Evolutionary conservation across 139 green algal genomes (phyloP).

Genomic region (Trebouxia sp.): DNA sequence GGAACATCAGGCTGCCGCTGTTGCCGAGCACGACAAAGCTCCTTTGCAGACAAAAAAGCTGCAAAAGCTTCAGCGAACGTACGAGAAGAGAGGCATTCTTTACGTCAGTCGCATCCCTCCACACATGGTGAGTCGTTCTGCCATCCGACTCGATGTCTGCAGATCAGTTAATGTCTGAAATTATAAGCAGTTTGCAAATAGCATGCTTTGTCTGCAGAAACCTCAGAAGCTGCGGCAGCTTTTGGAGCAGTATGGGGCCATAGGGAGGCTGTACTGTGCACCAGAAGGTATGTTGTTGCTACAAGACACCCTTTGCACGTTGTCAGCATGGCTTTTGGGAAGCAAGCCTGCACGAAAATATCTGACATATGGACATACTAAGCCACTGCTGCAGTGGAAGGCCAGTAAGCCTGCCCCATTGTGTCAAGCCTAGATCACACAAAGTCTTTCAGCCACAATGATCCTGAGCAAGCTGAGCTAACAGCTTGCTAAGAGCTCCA

Average conservation of each 20-base stretch:
- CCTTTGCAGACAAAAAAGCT: constrained; percentile 40
- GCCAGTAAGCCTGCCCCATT: background rate
- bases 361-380: background rate
- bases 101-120: constrained; percentile 83
- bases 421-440: no score
- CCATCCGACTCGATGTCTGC: no score
- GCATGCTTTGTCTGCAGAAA: constrained; percentile 59
- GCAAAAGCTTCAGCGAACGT: constrained; percentile 50
- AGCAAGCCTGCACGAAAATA: no score
- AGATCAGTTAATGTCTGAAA: background rate
- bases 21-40: background rate
- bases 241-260: constrained; percentile 74
- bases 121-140: constrained; percentile 59
- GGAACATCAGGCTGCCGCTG: no score
- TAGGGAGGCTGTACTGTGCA: constrained; percentile 86
- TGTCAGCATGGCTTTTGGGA: no score
- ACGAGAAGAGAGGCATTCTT: constrained; percentile 69
- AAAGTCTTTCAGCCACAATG: no score
- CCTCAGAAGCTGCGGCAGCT: constrained; percentile 89
- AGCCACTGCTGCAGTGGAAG: background rate
- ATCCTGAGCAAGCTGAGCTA: no score
- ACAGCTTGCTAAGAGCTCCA: no score
- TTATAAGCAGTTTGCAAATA: background rate
- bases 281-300: constrained; percentile 65
- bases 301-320: background rate